These are phyloP conservation scores for Cylindrotheca closterium DNA, from an alignment of 108 stramenopile genomes.

Conservation along the genomic window DNA sequence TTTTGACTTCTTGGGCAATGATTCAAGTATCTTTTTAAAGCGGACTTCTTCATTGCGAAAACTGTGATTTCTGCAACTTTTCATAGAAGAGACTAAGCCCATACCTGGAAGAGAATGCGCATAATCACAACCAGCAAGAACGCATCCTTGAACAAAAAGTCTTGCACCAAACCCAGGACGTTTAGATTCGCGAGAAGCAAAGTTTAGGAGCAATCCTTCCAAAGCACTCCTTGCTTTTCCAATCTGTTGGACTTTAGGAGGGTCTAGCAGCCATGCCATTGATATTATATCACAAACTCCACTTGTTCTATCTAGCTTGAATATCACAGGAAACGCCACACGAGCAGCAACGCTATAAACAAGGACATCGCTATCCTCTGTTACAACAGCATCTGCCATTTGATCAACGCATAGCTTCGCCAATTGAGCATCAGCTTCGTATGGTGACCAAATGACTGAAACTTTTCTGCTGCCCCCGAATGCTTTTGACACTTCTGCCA, in stretches of 20 bases:
- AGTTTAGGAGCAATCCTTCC: slow-evolving; percentile 42
- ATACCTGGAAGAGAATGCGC: slow-evolving; percentile 75
- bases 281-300: slow-evolving; percentile 75
- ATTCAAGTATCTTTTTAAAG: slow-evolving; percentile 52
- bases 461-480: slow-evolving; percentile 33
- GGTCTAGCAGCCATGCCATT: slow-evolving; percentile 74
- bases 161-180: slow-evolving; percentile 67
- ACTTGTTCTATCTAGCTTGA: slow-evolving; percentile 74
- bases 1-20: slow-evolving; percentile 32
- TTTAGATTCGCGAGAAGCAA: slow-evolving; percentile 42
- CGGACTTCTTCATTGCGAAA: slow-evolving; percentile 44
- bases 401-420: slow-evolving; percentile 81
- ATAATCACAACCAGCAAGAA: slow-evolving; percentile 97
- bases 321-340: slow-evolving; percentile 65
- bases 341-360: slow-evolving; percentile 71
- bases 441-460: slow-evolving; percentile 83
- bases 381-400: slow-evolving; percentile 83
- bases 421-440: slow-evolving; percentile 97
- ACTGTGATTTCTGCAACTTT: too few relatives aligned
- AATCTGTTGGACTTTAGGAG: slow-evolving; percentile 3
- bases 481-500: slow-evolving; percentile 19
- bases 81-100: too few relatives aligned
- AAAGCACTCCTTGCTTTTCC: slow-evolving; percentile 30
- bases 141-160: slow-evolving; percentile 92
- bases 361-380: slow-evolving; percentile 89